Base-by-base conservation (phyloP, 139 green algal genomes). In the Volvox reticuliferus region DNA sequence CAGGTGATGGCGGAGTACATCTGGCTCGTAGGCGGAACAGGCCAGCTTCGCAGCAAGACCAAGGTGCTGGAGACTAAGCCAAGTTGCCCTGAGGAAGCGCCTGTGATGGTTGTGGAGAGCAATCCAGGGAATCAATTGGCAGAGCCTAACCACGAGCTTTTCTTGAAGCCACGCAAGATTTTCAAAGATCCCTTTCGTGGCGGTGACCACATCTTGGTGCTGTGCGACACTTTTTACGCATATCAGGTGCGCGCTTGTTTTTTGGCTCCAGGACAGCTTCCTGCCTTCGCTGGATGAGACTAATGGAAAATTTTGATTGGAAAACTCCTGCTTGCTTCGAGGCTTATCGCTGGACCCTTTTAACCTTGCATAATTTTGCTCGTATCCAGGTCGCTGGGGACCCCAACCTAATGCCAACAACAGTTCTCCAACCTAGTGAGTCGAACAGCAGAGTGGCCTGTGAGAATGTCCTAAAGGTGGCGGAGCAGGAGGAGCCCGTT, bases 191-290 rank as follows among this genome's bases (percentile, higher is more conserved):
- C 96, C 1, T 97, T 97, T 88, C 73, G 94, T 0, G 91, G 93
- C n/a, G 95, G 95, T 12, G 88, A 95, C 78, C 93, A 98, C 91
- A 93, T 98, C 61, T 92, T 96, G 90, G 96, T 97, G 36, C 94
- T 98, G 61, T 98, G 96, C 91, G 96, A 98, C 78, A 92, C 87
- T 28, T 96, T 96, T 77, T 89, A 91, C 26, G 93, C 94, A 2
- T 90, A 89, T 19, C 75, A 68, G 81, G 75, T 71, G 33, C 12
- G 83, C 62, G 55, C 28, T 55, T 55, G 44, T 9, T 55, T 55
- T 55, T 9, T 55, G 44, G 9, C 44, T 9, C 44, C 44, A 55
- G 44, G 5, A 55, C 44, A 9, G 44, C 44, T 55, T 55, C 44
- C 44, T 55, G 5, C 9, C 44, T 55, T 55, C 9, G 44, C 44